A percentile compares a stretch with the other conserved stretches of the same genome.
These are phyloP conservation scores for Gymnopus androsaceus DNA, from an alignment of 1,284 basidiomycete species.

Conservation along the genomic window DNA sequence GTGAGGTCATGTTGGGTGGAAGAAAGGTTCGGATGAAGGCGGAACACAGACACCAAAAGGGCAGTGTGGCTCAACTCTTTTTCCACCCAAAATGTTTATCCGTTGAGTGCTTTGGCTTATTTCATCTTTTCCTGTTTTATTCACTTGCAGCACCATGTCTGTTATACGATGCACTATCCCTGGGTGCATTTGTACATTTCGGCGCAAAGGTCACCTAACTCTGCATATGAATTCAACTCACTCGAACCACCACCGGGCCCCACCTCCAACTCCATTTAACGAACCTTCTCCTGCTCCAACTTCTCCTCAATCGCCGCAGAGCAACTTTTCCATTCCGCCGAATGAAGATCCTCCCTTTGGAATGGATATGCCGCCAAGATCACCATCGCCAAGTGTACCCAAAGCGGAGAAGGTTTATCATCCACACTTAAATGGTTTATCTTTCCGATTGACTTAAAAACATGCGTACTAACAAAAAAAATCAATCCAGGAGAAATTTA, in stretches of 20 bases:
- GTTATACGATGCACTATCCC: neutral
- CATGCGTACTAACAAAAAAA: neutral
- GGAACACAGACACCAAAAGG: too few species aligned
- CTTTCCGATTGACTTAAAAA: neutral
- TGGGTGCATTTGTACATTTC: conserved; percentile 2
- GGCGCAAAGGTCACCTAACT: neutral
- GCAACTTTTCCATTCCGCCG: too few species aligned
- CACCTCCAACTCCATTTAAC: neutral
- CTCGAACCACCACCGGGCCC: neutral
- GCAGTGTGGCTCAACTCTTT: too few species aligned
- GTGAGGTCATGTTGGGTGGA: too few species aligned
- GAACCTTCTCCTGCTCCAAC: neutral
- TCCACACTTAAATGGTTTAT: conserved; percentile 4
- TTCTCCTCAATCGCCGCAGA: neutral
- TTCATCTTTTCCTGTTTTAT: too few species aligned
- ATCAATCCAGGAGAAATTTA: conserved; percentile 10
- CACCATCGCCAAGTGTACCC: neutral
- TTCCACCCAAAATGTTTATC: too few species aligned
- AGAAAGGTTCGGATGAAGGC: too few species aligned
- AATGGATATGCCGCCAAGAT: too few species aligned
- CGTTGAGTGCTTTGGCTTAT: neutral
- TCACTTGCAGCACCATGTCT: too few species aligned
- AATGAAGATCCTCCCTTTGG: too few species aligned
- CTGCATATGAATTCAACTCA: neutral
- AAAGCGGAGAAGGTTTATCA: neutral